Evolutionary conservation across 176 grass and related monocot genomes (phyloP).

Genomic region (Musa beccarii): DNA sequence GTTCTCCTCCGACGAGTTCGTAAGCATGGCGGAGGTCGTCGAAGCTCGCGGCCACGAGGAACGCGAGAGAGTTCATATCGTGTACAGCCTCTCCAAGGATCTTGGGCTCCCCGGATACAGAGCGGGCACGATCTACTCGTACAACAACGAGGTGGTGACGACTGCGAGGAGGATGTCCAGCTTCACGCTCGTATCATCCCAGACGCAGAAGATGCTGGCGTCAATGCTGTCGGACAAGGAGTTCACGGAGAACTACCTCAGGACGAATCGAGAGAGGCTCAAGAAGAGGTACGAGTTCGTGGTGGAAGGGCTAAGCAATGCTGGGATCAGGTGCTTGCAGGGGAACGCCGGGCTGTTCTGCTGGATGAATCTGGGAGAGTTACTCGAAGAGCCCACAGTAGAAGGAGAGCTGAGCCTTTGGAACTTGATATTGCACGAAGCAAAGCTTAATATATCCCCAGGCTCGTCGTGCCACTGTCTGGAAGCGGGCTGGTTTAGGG

Average conservation of each 20-base stretch:
- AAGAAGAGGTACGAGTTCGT: conserved; percentile 48
- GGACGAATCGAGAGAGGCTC: conserved; percentile 50
- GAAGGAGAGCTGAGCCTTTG: conserved; percentile 58
- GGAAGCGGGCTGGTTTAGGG: conserved; percentile 84
- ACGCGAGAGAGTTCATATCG: conserved; percentile 54
- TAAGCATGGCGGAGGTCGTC: conserved; percentile 72
- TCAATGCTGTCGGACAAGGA: conserved; percentile 50
- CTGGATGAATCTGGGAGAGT: conserved; percentile 69
- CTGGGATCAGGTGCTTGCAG: conserved; percentile 55
- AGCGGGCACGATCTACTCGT: conserved; percentile 69
- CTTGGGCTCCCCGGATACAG: conserved; percentile 71
- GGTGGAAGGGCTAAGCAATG: conserved; percentile 33
- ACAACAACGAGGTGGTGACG: conserved; percentile 71
- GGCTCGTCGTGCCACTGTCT: conserved; percentile 84
- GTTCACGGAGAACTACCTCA: conserved; percentile 53
- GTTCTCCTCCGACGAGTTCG: conserved; percentile 49
- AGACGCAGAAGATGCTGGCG: conserved; percentile 73
- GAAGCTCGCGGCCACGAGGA: conserved; percentile 8
- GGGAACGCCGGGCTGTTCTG: conserved; percentile 78
- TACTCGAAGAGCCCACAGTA: conserved; percentile 30
- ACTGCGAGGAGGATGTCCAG: conserved; percentile 80
- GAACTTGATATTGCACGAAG: conserved; percentile 44
- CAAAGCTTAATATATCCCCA: conserved; percentile 74
- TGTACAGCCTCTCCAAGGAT: conserved; percentile 93
- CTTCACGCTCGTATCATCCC: conserved; percentile 88